phyloP scores from a whole-genome alignment of 345 rosid species.

The Brassica nigra region DNA sequence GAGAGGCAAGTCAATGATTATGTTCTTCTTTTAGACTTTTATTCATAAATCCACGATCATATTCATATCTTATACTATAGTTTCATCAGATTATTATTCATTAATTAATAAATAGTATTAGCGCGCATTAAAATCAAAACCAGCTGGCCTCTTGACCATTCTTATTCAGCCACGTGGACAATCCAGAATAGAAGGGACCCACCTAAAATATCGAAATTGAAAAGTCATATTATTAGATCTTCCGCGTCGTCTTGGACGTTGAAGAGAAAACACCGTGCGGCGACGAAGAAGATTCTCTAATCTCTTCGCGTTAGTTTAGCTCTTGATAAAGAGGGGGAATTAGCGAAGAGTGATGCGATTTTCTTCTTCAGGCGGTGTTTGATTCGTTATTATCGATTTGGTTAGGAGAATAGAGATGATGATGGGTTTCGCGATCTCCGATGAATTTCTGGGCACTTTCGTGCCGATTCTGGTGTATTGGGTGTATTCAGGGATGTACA shows the following conservation, averaged over 20 bases:
- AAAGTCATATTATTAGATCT: slow-evolving; percentile 12
- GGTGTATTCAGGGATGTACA: slow-evolving; percentile 78
- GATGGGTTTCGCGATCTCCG: slow-evolving; percentile 61
- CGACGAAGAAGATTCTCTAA: slow-evolving; percentile 19
- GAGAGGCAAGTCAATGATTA: slow-evolving; percentile 24
- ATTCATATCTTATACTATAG: background rate
- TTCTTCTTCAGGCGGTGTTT: background rate
- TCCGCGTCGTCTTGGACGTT: background rate
- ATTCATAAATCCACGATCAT: background rate
- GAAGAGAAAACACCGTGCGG: slow-evolving; percentile 4
- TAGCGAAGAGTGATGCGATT: slow-evolving; percentile 27
- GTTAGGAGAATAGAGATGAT: background rate
- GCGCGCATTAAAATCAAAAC: slow-evolving; percentile 29
- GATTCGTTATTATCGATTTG: background rate
- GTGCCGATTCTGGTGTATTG: slow-evolving; percentile 79
- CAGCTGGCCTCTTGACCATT: slow-evolving; percentile 21
- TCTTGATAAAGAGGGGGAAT: background rate
- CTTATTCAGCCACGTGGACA: slow-evolving; percentile 23
- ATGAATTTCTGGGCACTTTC: slow-evolving; percentile 78
- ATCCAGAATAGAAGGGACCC: slow-evolving; percentile 12
- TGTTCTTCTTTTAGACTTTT: slow-evolving; percentile 9
- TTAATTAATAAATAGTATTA: background rate
- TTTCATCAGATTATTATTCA: background rate
- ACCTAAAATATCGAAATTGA: slow-evolving; percentile 4
- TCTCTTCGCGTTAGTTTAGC: slow-evolving; percentile 29